Evolutionary conservation across 345 rosid genomes (phyloP).

Genomic region (Eucalyptus virginea): DNA sequence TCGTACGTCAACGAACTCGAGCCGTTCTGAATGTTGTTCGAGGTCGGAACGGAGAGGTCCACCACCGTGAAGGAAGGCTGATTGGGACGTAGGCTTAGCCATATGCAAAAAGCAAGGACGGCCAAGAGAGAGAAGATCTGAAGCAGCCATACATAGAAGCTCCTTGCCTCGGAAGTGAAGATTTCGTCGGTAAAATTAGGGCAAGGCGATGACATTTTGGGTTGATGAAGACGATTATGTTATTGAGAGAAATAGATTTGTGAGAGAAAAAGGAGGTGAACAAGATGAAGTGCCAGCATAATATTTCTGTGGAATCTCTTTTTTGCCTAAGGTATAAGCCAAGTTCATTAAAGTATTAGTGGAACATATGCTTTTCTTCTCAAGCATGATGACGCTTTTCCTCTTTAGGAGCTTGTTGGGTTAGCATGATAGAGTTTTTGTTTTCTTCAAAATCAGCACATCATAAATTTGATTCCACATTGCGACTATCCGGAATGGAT

Average conservation of each 20-base stretch:
- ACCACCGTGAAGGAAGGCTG: conserved; percentile 6
- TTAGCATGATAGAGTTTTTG: not conserved
- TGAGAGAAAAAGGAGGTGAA: not conserved
- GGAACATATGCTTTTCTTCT: not conserved
- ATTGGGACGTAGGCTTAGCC: conserved; percentile 22
- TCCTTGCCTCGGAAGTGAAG: not conserved
- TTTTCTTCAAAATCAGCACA: not conserved
- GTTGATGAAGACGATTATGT: not conserved
- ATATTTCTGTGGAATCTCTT: not conserved
- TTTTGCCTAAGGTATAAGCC: not conserved
- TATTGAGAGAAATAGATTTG: not conserved
- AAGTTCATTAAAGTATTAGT: not conserved
- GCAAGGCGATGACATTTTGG: not conserved
- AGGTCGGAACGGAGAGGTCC: conserved; percentile 9
- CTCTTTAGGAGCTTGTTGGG: not conserved
- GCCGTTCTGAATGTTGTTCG: not conserved
- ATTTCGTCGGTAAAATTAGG: not conserved
- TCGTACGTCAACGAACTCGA: not conserved
- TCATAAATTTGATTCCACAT: not conserved
- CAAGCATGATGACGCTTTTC: not conserved
- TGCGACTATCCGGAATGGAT: not conserved
- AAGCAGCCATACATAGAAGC: conserved; percentile 19
- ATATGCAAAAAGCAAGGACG: conserved; percentile 12
- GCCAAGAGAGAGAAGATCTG: conserved; percentile 15
- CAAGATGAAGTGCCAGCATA: not conserved